Evolutionary conservation across 1,284 basidiomycete genomes (phyloP).

Genomic region (Abortiporus biennis): DNA sequence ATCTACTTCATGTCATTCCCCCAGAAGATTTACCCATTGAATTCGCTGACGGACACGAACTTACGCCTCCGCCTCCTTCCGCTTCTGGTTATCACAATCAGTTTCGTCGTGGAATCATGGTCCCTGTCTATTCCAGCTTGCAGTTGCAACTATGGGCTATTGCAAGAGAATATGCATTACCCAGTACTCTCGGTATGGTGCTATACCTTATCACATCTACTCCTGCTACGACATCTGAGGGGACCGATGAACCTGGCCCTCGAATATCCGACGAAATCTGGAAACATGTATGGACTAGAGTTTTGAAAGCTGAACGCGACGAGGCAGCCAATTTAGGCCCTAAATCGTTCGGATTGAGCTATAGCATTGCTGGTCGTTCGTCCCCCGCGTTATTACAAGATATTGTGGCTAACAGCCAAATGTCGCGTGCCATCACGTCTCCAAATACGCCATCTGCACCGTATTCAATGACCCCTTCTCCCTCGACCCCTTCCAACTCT

Average conservation of each 20-base stretch:
- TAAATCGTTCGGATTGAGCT: constrained; percentile 34
- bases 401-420: constrained; percentile 22
- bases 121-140: constrained; percentile 66
- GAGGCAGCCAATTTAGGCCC: constrained; percentile 36
- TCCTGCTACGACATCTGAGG: constrained; percentile 22
- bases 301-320: constrained; percentile 61
- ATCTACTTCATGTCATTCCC: constrained; percentile 71
- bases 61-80: constrained; percentile 43
- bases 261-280: constrained; percentile 80
- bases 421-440: constrained; percentile 43
- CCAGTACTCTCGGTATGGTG: constrained; percentile 71
- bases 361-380: constrained; percentile 34
- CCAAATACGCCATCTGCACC: constrained; percentile 25
- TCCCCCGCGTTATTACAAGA: constrained; percentile 42
- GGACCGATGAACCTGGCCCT: constrained; percentile 59
- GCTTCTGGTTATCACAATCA: constrained; percentile 74
- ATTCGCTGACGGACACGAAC: constrained; percentile 34
- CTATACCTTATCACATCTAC: constrained; percentile 58
- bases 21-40: constrained; percentile 63
- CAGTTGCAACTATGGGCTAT: constrained; percentile 73
- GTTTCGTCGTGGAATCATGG: constrained; percentile 69
- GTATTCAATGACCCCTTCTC: constrained; percentile 42
- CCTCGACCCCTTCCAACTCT: constrained; percentile 44
- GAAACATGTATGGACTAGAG: constrained; percentile 73
- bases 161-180: constrained; percentile 82